Base-by-base conservation (phyloP, 1,284 basidiomycete species). In the Apiotrichum laibachii region DNA sequence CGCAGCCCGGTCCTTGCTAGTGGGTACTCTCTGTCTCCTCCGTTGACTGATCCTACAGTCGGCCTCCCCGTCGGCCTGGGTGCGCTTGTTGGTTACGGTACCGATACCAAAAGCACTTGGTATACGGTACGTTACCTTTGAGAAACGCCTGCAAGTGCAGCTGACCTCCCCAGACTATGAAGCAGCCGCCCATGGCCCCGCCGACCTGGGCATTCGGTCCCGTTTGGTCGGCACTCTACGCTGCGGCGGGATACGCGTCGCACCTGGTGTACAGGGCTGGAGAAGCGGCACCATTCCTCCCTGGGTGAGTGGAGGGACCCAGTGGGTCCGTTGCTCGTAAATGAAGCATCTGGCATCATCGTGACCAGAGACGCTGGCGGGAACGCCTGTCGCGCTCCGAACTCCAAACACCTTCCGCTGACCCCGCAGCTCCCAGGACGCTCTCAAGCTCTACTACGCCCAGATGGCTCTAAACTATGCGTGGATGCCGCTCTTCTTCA, bases 401-500 rank as follows among this genome's bases (percentile, higher is more conserved):
- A 31, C 26, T 31, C 26, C 26, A 7, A 31, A 31, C 26, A 4
- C 3, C 26, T 31, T 31, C 4, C 26, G 3, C 3, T 4, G 3
- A 31, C 26, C 26, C 26, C 26, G 26, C 26, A 31, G 26, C 26
- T 31, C 26, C 26, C 26, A 31, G 26, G 26, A 31, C 26, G 26
- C 26, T 31, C 26, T 31, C 26, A 31, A 31, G 42, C 37, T 37
- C 37, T 89, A 90, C 79, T 90, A 86, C 75, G 79, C 78, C 9
- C 88, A 89, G 70, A 79, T 89, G 40, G 85, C 79, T 0, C 74
- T 89, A 45, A 90, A 90, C 77, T 76, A 84, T 53, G 63, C 82
- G 18, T 90, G 88, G 88, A 84, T 84, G n/a, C 86, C 88, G 7
- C 73, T 89, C 34, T 89, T 88, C 81, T 90, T 89, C 67, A 42